Evolutionary conservation across 2,329 filamentous ascomycete genomes (phyloP).

Genomic region (Ambrosiella cleistominuta): DNA sequence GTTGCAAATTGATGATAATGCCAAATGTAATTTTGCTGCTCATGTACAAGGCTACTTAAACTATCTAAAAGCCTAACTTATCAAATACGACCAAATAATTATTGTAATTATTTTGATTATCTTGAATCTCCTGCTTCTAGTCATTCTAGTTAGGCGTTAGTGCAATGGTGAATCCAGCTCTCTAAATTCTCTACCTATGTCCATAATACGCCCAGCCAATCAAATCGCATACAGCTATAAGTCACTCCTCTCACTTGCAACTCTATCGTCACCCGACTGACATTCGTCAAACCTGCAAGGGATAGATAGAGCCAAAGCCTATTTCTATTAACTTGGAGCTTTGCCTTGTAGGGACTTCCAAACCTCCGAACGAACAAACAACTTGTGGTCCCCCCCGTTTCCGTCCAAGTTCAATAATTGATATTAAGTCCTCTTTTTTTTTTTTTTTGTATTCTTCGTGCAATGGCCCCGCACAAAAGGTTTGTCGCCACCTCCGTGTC

Average conservation of each 20-base stretch:
- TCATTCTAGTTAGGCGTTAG: not conserved
- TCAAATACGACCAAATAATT: not conserved
- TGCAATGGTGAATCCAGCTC: not conserved
- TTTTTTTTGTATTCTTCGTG: not conserved
- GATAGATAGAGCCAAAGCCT: not conserved
- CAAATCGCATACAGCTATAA: not conserved
- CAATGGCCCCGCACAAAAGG: too few relatives aligned
- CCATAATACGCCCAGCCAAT: not conserved
- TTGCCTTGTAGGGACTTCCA: not conserved
- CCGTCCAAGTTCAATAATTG: not conserved
- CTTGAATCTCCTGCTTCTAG: not conserved
- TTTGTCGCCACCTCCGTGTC: not conserved
- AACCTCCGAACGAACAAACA: not conserved
- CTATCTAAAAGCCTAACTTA: not conserved
- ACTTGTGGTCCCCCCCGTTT: not conserved
- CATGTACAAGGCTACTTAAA: not conserved
- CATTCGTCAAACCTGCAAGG: not conserved
- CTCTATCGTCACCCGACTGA: not conserved
- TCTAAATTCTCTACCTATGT: not conserved
- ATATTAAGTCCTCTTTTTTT: not conserved
- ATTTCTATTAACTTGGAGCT: too few relatives aligned
- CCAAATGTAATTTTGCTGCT: not conserved
- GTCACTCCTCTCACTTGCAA: too few relatives aligned
- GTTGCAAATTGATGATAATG: not conserved
- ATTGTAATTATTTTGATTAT: not conserved